Conservation (phyloP, 306 rosid species). For the Quercus mongolica region DNA sequence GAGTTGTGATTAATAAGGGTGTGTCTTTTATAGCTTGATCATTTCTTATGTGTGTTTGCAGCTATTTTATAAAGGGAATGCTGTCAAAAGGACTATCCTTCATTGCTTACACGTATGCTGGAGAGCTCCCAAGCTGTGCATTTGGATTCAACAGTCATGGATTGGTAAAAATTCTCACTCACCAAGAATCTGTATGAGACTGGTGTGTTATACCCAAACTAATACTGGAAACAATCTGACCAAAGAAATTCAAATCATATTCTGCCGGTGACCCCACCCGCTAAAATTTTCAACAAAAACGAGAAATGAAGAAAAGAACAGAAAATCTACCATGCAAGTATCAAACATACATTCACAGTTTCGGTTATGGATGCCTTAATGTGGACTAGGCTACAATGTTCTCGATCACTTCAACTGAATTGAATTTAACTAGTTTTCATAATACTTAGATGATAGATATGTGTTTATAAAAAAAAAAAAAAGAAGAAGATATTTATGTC, state of each 20-base stretch:
- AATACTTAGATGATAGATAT: too few relatives aligned
- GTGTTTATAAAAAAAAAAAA: too few relatives aligned
- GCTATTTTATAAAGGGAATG: slow-evolving; percentile 70
- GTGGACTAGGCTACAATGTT: neutral
- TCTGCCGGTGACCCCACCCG: neutral
- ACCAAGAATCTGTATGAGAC: neutral
- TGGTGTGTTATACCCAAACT: neutral
- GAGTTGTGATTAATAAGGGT: too few relatives aligned
- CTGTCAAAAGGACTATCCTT: slow-evolving; percentile 50
- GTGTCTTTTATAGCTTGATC: neutral
- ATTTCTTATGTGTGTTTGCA: slow-evolving; percentile 23
- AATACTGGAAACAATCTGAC: neutral
- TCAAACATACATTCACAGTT: neutral
- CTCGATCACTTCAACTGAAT: neutral
- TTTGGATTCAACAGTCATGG: slow-evolving; percentile 69
- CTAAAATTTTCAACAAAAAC: too few relatives aligned
- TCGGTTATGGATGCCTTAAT: too few relatives aligned
- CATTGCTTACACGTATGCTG: slow-evolving; percentile 79
- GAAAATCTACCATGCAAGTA: neutral
- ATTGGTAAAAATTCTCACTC: slow-evolving; percentile 34
- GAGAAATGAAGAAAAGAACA: neutral
- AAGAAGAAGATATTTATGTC: neutral
- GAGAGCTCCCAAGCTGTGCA: slow-evolving; percentile 92
- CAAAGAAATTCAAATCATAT: neutral
- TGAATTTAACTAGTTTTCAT: neutral